Conservation (phyloP, 768 basidiomycete species). For the Lactarius sp. region DNA sequence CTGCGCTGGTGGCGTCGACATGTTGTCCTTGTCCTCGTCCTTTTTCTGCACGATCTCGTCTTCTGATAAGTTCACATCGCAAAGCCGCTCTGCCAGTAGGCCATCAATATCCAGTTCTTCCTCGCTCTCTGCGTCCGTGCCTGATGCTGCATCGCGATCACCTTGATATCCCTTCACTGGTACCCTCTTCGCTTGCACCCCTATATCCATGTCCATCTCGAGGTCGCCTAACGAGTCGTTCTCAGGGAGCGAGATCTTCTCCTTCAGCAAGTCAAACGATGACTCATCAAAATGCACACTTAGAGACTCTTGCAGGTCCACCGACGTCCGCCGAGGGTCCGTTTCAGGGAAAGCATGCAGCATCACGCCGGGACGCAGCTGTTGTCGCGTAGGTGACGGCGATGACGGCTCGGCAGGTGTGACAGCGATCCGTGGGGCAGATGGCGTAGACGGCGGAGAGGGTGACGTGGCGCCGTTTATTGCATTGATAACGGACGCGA, state of each 20-base stretch:
- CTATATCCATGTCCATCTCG: constrained; percentile 15
- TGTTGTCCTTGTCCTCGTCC: neutral
- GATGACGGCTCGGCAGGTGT: constrained; percentile 18
- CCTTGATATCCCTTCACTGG: neutral
- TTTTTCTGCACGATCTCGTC: constrained; percentile 9
- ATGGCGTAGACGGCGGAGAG: constrained; percentile 7
- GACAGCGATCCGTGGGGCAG: constrained; percentile 15
- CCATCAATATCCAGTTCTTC: constrained; percentile 7
- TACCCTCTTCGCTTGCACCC: neutral
- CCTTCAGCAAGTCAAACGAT: constrained; percentile 27
- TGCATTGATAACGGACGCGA: constrained; percentile 25
- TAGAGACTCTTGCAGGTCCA: constrained; percentile 22
- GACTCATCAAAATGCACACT: constrained; percentile 24
- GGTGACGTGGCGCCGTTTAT: constrained; percentile 19
- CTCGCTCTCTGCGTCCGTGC: neutral
- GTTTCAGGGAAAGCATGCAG: neutral
- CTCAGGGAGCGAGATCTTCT: constrained; percentile 21
- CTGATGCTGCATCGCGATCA: neutral
- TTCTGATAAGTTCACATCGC: constrained; percentile 14
- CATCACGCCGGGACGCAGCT: constrained; percentile 5
- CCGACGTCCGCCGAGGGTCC: constrained; percentile 17
- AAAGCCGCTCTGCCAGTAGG: constrained; percentile 16
- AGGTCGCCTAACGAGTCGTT: constrained; percentile 22
- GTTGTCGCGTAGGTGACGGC: constrained; percentile 14
- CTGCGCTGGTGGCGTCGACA: constrained; percentile 5